Conservation (phyloP, 805 yeast species). For the Priceomyces haplophilus region DNA sequence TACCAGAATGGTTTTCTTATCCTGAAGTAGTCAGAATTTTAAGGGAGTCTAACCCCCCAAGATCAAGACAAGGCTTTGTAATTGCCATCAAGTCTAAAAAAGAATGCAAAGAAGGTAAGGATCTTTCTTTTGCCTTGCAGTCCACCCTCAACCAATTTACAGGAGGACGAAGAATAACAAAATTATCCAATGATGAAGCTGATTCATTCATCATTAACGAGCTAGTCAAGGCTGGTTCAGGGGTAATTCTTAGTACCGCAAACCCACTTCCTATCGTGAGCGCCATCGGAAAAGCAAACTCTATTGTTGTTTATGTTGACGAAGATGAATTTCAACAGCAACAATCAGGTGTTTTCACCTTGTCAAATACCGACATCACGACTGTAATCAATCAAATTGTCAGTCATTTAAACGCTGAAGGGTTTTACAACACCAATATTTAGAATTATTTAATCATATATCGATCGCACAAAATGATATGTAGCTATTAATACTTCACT, state of each 20-base stretch:
- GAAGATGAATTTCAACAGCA: conserved; percentile 10
- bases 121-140: conserved; percentile 76
- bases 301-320: conserved; percentile 39
- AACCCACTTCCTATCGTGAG: conserved; percentile 59
- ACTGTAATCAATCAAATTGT: conserved; percentile 69
- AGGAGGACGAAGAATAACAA: conserved; percentile 77
- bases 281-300: conserved; percentile 52
- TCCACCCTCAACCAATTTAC: conserved; percentile 86
- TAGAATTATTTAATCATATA: neutral
- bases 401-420: conserved; percentile 73
- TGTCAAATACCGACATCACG: conserved; percentile 20
- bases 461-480: neutral
- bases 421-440: conserved; percentile 50
- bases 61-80: conserved; percentile 85
- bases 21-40: conserved; percentile 92
- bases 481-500: too few relatives aligned
- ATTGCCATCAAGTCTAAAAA: conserved; percentile 58
- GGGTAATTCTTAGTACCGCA: conserved; percentile 64
- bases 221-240: conserved; percentile 85
- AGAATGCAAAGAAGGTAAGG: conserved; percentile 41
- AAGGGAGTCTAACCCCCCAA: conserved; percentile 91
- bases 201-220: conserved; percentile 65
- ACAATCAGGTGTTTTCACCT: conserved; percentile 11
- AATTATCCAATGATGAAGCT: conserved; percentile 38
- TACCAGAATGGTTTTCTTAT: conserved; percentile 96